These are phyloP conservation scores for Andrographis paniculata DNA, from an alignment of 305 asterid species.

Conservation along the genomic window DNA sequence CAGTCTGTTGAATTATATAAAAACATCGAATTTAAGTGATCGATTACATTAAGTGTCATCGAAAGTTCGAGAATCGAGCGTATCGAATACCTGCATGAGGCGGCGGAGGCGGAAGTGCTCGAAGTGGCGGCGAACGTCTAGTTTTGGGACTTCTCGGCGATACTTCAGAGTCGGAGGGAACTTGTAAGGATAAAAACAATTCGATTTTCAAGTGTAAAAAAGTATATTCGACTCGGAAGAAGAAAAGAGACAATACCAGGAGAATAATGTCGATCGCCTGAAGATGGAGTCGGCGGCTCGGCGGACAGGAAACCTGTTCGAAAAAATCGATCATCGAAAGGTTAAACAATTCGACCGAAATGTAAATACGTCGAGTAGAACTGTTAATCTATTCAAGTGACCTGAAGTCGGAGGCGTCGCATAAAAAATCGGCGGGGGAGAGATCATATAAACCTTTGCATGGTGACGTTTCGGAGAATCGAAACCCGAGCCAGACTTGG, in stretches of 20 bases:
- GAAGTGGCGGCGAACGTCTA: constrained; percentile 44
- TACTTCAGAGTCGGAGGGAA: constrained; percentile 46
- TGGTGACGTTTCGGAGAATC: constrained; percentile 35
- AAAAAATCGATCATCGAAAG: background rate
- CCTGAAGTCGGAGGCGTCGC: constrained; percentile 58
- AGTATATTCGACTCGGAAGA: background rate
- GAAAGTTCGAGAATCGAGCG: constrained; percentile 11
- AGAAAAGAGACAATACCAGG: background rate
- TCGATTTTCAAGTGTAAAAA: constrained; percentile 13
- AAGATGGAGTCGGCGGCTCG: background rate
- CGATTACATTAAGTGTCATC: constrained; percentile 10
- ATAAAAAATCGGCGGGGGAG: constrained; percentile 40
- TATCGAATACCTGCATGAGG: constrained; percentile 68
- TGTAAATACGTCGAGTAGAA: constrained; percentile 9
- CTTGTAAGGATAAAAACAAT: constrained; percentile 40
- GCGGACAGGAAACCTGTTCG: constrained; percentile 26
- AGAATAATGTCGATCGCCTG: background rate
- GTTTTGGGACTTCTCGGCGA: constrained; percentile 40
- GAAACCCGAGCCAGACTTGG: constrained; percentile 30
- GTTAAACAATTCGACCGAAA: constrained; percentile 13
- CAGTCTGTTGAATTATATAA: constrained; percentile 46
- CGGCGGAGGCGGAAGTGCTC: constrained; percentile 86
- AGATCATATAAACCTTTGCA: constrained; percentile 23
- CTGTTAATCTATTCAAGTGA: constrained; percentile 20
- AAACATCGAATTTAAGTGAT: constrained; percentile 13